Base-by-base conservation (phyloP, 345 rosid genomes). In the Cardamine resedifolia region DNA sequence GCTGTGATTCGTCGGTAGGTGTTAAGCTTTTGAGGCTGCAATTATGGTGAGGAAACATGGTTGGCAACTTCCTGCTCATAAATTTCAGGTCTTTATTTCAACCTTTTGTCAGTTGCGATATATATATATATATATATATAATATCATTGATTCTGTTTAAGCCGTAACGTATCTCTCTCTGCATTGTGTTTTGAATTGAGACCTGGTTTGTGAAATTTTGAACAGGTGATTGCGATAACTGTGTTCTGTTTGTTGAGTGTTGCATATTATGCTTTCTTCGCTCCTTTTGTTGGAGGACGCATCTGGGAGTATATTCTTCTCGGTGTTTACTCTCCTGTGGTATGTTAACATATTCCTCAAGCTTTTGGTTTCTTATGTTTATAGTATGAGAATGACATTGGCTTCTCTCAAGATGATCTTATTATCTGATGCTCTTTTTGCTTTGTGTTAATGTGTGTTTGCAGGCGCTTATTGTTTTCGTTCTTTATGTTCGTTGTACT, bases 11-110 rank as follows among this genome's bases (percentile, higher is more conserved):
- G 28, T 9, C 4, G 38, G 45, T 9, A 7, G 38, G 45, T 56
- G 21, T 30, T 59, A 2, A 14, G 74, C 12, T 58, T 58, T 43
- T 51, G 19, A 7, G 20, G 53, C 7, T 38, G 24, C 71, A 20
- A 84, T 38, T 48, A 91, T 94, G 98, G 93, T 79, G 87, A 88
- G 98, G 80, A 91, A 88, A 78, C 97, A 94, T 81, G 98, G 98
- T 59, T 94, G 97, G 98, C 93, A 94, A 72, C 85, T 94, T 7
- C 98, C 98, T 19, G 98, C 98, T 11, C 98, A 94, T 77, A 89
- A 92, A 50, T 87, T 89, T 34, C 97, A 94, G 97, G 98, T 89
- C 76, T 33, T 10, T 2, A 1, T 34, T 34, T 7, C 47, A 33
- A 33, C 21, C 10, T 34, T 36, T 45, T 28, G 11, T 77, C 20